Conservation (phyloP, 345 rosid species). For the Laguncularia racemosa region DNA sequence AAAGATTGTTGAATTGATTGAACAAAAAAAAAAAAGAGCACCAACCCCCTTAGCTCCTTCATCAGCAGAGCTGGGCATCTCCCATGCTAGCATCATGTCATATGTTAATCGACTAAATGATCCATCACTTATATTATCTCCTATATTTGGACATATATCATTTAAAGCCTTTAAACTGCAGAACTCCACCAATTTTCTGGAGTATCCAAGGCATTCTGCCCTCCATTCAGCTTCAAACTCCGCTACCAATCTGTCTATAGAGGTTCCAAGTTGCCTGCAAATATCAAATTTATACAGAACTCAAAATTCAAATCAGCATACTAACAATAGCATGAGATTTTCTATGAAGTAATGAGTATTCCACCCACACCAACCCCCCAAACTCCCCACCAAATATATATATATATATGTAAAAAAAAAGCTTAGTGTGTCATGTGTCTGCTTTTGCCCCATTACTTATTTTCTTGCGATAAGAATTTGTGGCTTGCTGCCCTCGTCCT, state of each 20-base stretch:
- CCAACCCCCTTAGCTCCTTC: slow-evolving; percentile 28
- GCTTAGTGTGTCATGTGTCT: too few relatives aligned
- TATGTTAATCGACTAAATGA: slow-evolving; percentile 61
- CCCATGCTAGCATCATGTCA: slow-evolving; percentile 91
- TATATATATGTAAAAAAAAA: too few relatives aligned
- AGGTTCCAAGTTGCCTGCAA: slow-evolving; percentile 41
- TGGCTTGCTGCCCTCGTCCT: too few relatives aligned
- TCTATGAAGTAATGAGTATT: too few relatives aligned
- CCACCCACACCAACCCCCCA: too few relatives aligned
- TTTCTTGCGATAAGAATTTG: too few relatives aligned
- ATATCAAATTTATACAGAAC: too few relatives aligned
- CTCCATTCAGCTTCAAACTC: slow-evolving; percentile 70
- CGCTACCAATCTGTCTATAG: slow-evolving; percentile 40
- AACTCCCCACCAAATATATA: too few relatives aligned
- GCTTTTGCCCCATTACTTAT: too few relatives aligned
- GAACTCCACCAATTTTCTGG: slow-evolving; percentile 67
- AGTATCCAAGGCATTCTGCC: slow-evolving; percentile 33
- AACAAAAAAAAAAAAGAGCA: not conserved
- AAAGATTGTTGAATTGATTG: not conserved
- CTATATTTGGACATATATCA: slow-evolving; percentile 37
- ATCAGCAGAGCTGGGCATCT: slow-evolving; percentile 44
- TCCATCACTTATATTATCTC: slow-evolving; percentile 55
- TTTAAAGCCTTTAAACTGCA: slow-evolving; percentile 44
- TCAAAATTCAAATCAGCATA: too few relatives aligned
- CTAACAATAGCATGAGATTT: too few relatives aligned